Conservation (phyloP, 2,329 filamentous ascomycete genomes). For the Ophiostoma sp. region DNA sequence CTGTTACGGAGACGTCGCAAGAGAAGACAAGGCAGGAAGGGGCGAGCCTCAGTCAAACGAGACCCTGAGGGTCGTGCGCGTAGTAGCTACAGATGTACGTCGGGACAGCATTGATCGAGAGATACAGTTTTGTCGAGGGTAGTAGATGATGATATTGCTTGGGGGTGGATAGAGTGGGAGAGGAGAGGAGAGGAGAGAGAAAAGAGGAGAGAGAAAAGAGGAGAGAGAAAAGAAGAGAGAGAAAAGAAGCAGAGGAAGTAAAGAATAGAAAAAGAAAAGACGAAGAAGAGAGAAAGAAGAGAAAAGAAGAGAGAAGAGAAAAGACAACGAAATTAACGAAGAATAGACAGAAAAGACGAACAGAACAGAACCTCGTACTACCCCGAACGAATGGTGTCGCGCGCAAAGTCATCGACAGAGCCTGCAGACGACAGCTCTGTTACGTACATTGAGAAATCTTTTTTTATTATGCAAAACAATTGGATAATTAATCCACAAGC, state of each 20-base stretch:
- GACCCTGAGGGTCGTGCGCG: neutral
- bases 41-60: neutral
- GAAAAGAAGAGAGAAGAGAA: neutral
- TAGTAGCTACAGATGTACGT: too few species aligned
- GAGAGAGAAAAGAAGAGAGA: neutral
- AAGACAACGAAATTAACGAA: neutral
- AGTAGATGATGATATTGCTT: too few species aligned
- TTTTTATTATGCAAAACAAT: too few species aligned
- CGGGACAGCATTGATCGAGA: too few species aligned
- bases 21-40: neutral
- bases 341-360: neutral
- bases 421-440: too few species aligned
- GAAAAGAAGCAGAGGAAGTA: neutral
- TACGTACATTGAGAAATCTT: too few species aligned
- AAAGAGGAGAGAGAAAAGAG: neutral
- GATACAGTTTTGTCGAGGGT: too few species aligned
- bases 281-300: neutral
- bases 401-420: neutral
- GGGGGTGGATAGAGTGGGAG: too few species aligned
- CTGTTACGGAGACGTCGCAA: conserved; percentile 11
- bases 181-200: neutral
- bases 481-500: too few species aligned
- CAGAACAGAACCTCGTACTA: too few species aligned
- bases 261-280: neutral
- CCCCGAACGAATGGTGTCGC: neutral